phyloP scores from a whole-genome alignment of 192 early-diverging fungal species.

The Phlyctochytrium bullatum region DNA sequence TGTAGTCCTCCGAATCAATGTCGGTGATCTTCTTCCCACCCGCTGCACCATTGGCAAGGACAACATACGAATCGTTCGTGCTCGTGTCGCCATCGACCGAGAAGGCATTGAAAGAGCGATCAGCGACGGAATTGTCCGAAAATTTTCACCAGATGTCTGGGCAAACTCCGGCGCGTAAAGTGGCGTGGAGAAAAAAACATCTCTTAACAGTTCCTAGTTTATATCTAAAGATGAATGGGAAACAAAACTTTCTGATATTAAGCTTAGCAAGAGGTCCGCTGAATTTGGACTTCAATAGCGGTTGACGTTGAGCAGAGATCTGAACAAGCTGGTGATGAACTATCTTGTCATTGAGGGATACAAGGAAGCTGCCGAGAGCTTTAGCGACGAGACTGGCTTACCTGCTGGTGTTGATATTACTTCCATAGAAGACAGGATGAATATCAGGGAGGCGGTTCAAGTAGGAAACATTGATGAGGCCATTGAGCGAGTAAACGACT shows the following conservation, averaged over 20 bases:
- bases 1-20: conserved; percentile 50
- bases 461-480: conserved; percentile 87
- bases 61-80: conserved; percentile 91
- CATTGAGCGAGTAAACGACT: conserved; percentile 95
- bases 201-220: conserved; percentile 9
- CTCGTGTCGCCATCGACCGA: conserved; percentile 95
- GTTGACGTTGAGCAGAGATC: conserved; percentile 48
- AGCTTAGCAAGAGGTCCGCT: conserved; percentile 76
- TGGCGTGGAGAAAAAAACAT: too few relatives aligned
- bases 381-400: conserved; percentile 83
- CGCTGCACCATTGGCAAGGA: conserved; percentile 83
- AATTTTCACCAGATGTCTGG: too few relatives aligned
- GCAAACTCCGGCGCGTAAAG: too few relatives aligned
- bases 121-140: too few relatives aligned
- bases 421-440: conserved; percentile 93
- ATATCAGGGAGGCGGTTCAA: conserved; percentile 89
- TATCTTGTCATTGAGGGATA: conserved; percentile 98
- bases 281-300: not conserved
- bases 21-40: conserved; percentile 31
- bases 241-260: conserved; percentile 73
- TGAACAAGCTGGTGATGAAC: conserved; percentile 99
- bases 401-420: conserved; percentile 76
- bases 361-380: conserved; percentile 98
- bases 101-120: conserved; percentile 93
- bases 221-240: conserved; percentile 76